Evolutionary conservation across 2,329 filamentous ascomycete genomes (phyloP).

Genomic region (Alternaria incomplexa): DNA sequence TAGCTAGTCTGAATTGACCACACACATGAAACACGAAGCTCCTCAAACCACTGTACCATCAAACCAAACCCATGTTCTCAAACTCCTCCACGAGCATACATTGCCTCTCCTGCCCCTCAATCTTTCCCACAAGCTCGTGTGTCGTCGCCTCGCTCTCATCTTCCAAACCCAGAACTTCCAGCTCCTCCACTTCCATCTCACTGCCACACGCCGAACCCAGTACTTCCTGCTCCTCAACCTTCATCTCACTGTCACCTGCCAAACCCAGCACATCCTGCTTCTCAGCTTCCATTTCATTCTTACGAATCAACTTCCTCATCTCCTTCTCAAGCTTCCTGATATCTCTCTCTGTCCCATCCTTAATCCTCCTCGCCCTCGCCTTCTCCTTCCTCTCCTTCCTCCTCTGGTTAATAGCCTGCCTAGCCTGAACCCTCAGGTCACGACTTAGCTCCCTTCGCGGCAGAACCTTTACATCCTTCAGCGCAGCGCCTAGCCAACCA

Average conservation of each 20-base stretch:
- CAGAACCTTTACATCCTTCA: neutral
- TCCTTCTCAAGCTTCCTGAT: neutral
- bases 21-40: neutral
- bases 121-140: rapidly evolving
- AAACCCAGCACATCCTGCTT: neutral
- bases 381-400: neutral
- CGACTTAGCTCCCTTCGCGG: neutral
- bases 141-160: neutral
- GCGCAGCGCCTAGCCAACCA: rapidly evolving
- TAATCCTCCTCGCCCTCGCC: neutral
- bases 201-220: rapidly evolving
- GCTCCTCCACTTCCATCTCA: neutral
- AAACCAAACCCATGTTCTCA: neutral
- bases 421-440: neutral
- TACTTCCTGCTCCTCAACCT: neutral
- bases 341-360: neutral
- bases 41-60: neutral
- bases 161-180: neutral
- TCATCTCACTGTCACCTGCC: neutral
- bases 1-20: neutral
- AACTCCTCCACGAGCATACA: neutral
- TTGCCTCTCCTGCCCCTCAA: neutral
- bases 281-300: neutral
- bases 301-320: neutral
- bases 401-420: neutral